Conservation (phyloP, 148 eudicot species). For the Camellia sinensis region DNA sequence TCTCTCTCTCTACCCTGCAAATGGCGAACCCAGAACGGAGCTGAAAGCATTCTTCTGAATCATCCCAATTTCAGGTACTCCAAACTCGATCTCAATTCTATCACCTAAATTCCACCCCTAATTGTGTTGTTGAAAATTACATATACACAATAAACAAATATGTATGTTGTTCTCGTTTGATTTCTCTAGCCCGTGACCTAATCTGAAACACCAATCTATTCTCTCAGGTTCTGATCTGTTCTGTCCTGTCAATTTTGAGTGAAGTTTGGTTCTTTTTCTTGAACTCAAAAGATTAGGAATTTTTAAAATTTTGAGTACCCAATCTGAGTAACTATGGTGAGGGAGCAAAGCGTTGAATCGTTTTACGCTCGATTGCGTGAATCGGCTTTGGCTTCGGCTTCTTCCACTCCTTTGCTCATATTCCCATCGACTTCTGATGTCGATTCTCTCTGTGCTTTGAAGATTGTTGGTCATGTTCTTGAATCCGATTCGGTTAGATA, state of each 20-base stretch:
- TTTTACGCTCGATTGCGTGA: slow-evolving; percentile 56
- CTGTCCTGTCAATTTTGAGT: neutral
- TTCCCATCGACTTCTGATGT: slow-evolving; percentile 97
- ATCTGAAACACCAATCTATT: neutral
- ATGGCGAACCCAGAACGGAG: too few species aligned
- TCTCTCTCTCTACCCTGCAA: too few species aligned
- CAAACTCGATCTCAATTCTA: too few species aligned
- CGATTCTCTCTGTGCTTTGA: slow-evolving; percentile 91
- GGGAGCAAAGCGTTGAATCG: slow-evolving; percentile 62
- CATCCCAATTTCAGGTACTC: too few species aligned
- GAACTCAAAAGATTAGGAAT: neutral
- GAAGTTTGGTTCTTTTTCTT: too few species aligned
- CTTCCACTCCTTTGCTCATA: slow-evolving; percentile 62
- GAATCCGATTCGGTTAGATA: slow-evolving; percentile 93
- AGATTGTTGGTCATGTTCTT: slow-evolving; percentile 65
- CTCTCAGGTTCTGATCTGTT: too few species aligned
- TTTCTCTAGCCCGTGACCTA: neutral
- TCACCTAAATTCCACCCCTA: too few species aligned
- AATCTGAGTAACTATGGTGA: slow-evolving; percentile 47
- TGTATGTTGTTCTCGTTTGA: neutral
- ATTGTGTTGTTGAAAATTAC: too few species aligned
- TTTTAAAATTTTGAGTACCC: neutral
- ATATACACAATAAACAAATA: too few species aligned
- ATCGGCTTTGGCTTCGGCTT: slow-evolving; percentile 46
- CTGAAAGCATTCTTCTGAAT: too few species aligned